Percentiles rank a stretch among this genome's conserved stretches.
Evolutionary conservation across 495 filamentous ascomycete genomes (phyloP).

Genomic region (Pseudotulostoma volvatum): DNA sequence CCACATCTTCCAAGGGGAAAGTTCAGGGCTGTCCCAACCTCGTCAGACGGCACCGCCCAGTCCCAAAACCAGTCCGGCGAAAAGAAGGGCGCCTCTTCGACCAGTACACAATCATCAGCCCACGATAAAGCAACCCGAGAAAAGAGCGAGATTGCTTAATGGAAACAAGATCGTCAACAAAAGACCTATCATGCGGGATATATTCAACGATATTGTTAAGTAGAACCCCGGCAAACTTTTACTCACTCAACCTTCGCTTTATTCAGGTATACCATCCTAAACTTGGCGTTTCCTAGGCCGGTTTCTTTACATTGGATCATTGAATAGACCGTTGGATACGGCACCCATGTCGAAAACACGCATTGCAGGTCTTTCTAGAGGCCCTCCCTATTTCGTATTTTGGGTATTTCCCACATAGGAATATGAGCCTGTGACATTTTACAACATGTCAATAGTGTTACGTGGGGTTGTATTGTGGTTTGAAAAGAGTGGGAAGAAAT

Average conservation of each 20-base stretch:
- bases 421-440: too few species aligned
- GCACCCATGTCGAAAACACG: too few species aligned
- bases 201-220: constrained; percentile 34
- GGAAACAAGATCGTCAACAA: constrained; percentile 22
- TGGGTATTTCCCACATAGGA: too few species aligned
- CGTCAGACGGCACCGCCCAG: constrained; percentile 3
- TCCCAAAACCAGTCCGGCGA: constrained; percentile 3
- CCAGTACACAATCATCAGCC: constrained; percentile 16
- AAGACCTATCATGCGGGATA: constrained; percentile 35
- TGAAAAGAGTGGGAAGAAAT: too few species aligned
- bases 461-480: too few species aligned
- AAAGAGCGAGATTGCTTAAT: constrained; percentile 20
- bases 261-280: too few species aligned
- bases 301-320: too few species aligned
- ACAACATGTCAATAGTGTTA: too few species aligned
- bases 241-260: neutral
- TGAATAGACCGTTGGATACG: too few species aligned
- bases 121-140: constrained; percentile 19
- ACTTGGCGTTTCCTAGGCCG: too few species aligned
- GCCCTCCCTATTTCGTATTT: too few species aligned
- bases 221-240: constrained; percentile 5
- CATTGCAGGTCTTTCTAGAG: too few species aligned
- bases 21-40: constrained; percentile 1
- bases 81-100: constrained; percentile 17
- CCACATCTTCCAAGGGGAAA: constrained; percentile 44